A percentile compares a stretch with the other conserved stretches of the same genome.
These are phyloP conservation scores for Acer negundo DNA, from an alignment of 345 rosid genomes.

Conservation along the genomic window DNA sequence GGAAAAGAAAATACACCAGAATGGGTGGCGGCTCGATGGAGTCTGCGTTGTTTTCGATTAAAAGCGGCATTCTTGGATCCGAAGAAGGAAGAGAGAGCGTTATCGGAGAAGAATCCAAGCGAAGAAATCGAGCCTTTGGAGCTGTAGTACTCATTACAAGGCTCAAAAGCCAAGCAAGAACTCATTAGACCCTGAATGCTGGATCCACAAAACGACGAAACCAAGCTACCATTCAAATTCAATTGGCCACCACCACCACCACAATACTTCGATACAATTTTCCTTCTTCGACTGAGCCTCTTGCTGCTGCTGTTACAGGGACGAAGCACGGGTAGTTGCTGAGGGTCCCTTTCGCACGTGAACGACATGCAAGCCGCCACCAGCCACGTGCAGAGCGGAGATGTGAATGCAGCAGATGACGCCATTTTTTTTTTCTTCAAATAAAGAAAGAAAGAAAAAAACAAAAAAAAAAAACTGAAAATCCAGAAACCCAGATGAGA, in stretches of 20 bases:
- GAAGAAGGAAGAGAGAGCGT: slow-evolving; percentile 39
- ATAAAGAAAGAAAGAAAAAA: not conserved
- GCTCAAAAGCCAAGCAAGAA: slow-evolving; percentile 71
- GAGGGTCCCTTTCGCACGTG: slow-evolving; percentile 43
- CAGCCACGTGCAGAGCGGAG: slow-evolving; percentile 89
- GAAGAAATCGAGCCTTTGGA: slow-evolving; percentile 45
- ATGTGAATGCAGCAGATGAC: slow-evolving; percentile 49
- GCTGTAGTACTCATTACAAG: slow-evolving; percentile 56
- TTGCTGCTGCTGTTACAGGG: slow-evolving; percentile 9
- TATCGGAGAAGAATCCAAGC: slow-evolving; percentile 28
- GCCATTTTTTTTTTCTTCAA: slow-evolving; percentile 26
- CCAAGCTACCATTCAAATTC: slow-evolving; percentile 20
- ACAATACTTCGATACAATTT: slow-evolving; percentile 36
- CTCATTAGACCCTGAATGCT: slow-evolving; percentile 48
- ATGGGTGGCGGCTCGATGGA: slow-evolving; percentile 33
- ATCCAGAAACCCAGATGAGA: slow-evolving; percentile 14
- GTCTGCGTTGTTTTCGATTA: slow-evolving; percentile 45
- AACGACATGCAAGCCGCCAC: slow-evolving; percentile 87
- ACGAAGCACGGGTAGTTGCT: slow-evolving; percentile 26
- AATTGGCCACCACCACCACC: slow-evolving; percentile 11
- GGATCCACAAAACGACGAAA: slow-evolving; percentile 49
- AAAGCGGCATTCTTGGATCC: slow-evolving; percentile 39
- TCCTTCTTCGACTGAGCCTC: slow-evolving; percentile 49
- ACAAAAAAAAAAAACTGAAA: not conserved
- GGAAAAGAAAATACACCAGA: slow-evolving; percentile 38